A percentile compares a stretch with the other conserved stretches of the same genome.
These are phyloP conservation scores for Eutrema salsugineum DNA, from an alignment of 441 rosid genomes.

Conservation along the genomic window DNA sequence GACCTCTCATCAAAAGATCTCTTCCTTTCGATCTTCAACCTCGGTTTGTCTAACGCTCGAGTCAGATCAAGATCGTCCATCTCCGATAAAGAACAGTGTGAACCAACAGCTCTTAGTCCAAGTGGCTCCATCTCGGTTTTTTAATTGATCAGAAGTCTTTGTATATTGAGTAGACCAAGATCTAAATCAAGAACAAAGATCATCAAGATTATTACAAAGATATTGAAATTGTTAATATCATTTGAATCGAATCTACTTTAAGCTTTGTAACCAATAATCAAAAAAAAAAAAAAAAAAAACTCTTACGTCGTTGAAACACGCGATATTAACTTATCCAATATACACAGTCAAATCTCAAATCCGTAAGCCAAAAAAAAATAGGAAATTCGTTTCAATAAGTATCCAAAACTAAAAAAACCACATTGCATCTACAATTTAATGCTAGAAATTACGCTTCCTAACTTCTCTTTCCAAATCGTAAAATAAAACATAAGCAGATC, in stretches of 20 bases:
- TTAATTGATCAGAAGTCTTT: neutral
- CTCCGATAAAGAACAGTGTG: slow-evolving; percentile 65
- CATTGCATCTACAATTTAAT: slow-evolving; percentile 6
- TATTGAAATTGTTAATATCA: neutral
- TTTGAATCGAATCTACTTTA: neutral
- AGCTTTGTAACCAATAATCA: neutral
- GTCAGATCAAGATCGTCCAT: slow-evolving; percentile 73
- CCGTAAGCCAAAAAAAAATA: neutral
- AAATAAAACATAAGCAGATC: slow-evolving; percentile 9
- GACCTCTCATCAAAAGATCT: slow-evolving; percentile 93
- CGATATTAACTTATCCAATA: neutral
- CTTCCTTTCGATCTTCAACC: slow-evolving; percentile 73
- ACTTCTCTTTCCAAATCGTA: neutral
- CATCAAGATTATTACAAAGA: neutral
- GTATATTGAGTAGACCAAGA: slow-evolving; percentile 6
- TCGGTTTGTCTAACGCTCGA: slow-evolving; percentile 69
- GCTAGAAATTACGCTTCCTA: neutral
- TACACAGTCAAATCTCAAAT: neutral
- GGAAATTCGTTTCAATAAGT: neutral
- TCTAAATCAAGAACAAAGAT: neutral
- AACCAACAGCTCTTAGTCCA: slow-evolving; percentile 64
- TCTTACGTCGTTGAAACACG: slow-evolving; percentile 15
- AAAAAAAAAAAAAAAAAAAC: neutral
- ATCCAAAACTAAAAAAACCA: neutral
- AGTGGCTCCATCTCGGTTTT: slow-evolving; percentile 41